Evolutionary conservation across 164 flowering plant genomes (phyloP).

Genomic region (Liquidambar formosana): DNA sequence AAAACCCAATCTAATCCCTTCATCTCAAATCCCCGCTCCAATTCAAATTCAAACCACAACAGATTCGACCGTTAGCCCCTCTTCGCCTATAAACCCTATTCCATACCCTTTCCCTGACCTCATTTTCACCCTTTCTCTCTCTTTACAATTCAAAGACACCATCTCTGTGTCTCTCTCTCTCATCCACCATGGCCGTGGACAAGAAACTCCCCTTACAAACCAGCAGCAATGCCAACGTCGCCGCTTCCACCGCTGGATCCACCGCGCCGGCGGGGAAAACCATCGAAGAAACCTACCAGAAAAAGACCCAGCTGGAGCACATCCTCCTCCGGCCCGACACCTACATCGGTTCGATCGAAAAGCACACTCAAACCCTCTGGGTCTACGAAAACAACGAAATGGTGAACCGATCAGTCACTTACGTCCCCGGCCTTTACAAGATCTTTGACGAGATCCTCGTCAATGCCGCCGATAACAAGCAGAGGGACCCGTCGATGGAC

Average conservation of each 20-base stretch:
- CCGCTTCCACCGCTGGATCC: background rate
- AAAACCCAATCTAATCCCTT: no score
- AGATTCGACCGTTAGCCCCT: no score
- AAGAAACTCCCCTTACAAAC: conserved; percentile 51
- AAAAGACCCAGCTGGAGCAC: conserved; percentile 95
- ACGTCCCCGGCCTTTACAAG: conserved; percentile 96
- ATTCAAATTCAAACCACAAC: no score
- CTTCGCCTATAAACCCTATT: no score
- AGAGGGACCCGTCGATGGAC: conserved; percentile 90
- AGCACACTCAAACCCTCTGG: conserved; percentile 85
- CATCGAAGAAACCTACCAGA: conserved; percentile 94
- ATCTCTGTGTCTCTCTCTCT: conserved; percentile 39
- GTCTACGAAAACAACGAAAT: conserved; percentile 57
- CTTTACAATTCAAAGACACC: conserved; percentile 21
- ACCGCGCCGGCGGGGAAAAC: conserved; percentile 38
- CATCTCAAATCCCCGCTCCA: no score
- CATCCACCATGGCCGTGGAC: conserved; percentile 29
- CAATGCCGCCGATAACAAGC: conserved; percentile 97
- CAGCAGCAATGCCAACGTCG: conserved; percentile 58
- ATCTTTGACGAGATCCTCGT: conserved; percentile 95
- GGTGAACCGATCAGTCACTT: conserved; percentile 59
- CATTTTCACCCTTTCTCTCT: no score
- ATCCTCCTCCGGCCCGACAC: conserved; percentile 98
- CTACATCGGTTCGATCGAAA: conserved; percentile 89
- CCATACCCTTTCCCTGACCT: no score